A percentile compares a stretch with the other conserved stretches of the same genome.
Conservation (phyloP, 2,329 filamentous ascomycete genomes). For the Ascocoryne sarcoides region DNA sequence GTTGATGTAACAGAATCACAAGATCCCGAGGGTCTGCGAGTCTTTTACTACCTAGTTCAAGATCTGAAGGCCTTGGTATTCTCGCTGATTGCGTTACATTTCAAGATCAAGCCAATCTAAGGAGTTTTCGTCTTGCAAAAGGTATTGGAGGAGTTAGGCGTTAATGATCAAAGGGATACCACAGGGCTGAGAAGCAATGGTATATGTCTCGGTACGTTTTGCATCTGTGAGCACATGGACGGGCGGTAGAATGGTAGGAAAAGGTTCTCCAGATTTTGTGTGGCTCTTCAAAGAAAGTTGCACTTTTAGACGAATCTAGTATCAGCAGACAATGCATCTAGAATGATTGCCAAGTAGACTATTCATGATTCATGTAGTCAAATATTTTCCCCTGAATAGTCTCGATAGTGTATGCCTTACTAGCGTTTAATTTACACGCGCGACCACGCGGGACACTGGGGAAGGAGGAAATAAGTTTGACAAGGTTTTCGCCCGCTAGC, state of each 20-base stretch:
- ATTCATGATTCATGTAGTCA: slow-evolving; percentile 1
- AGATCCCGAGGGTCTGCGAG: slow-evolving; percentile 88
- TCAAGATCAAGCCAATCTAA: slow-evolving; percentile 83
- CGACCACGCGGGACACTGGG: slow-evolving; percentile 6
- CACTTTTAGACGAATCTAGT: background rate
- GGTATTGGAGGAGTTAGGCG: background rate
- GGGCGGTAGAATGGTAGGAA: no score
- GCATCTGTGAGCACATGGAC: no score
- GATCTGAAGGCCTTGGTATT: slow-evolving; percentile 96
- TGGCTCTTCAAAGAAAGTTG: no score
- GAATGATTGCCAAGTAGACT: background rate
- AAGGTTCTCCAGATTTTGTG: no score
- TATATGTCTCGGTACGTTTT: no score
- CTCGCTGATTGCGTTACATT: slow-evolving; percentile 90
- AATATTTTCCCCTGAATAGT: background rate
- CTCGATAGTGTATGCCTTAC: background rate
- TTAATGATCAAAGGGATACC: slow-evolving; percentile 21
- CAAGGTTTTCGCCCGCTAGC: slow-evolving; percentile 5
- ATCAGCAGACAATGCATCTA: background rate
- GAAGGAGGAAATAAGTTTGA: slow-evolving; percentile 1
- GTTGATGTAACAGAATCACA: slow-evolving; percentile 95
- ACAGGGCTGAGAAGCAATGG: slow-evolving; percentile 11
- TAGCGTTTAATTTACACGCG: background rate
- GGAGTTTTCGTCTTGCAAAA: background rate
- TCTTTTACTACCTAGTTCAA: slow-evolving; percentile 98